Base-by-base conservation (phyloP, 1,284 basidiomycete genomes). In the Fistulina hepatica region DNA sequence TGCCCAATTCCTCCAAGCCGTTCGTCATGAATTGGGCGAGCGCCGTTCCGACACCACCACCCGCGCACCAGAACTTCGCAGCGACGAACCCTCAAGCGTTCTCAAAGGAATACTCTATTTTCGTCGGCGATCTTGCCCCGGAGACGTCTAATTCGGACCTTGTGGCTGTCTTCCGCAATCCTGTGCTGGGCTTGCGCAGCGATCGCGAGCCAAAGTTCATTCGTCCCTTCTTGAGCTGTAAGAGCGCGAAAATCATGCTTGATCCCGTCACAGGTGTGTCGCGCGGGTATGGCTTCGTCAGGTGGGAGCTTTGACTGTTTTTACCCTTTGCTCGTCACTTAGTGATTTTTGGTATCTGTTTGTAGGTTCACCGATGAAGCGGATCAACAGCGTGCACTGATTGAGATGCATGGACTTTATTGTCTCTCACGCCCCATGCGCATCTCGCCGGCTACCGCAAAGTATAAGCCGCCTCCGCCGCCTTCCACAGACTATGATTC, bases 231-330 rank as follows among this genome's bases (percentile, higher is more conserved):
- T 58, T 77, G 31, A 90, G 84, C 53, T 90, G 86, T 59, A 89
- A 88, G 63, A 91, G 85, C 54, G 89, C 89, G 21, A 92, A 92
- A 62, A 90, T 92, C 47, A 91, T 92, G 86, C 63, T 85, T 31
- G 89, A 92, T 57, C 84, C 86, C 6, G 73, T 81, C 24, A 89
- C 86, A 6, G 88, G 88, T 15, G 74, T 89, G n/a, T 89, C 83
- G 28, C 71, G 85, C 48, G 86, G 89, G 5, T 92, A 91, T 56
- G 88, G 88, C 20, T 92, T 92, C 52, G 86, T 92, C 21, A 71
- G 88, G 82, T 78, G 46, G 44, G 70, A 30, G 36, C 36, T 37
- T 33, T 27, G 5, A 36, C 46, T 15, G 45, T 41, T 36, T 43
- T 38, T 20, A 19, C 7, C 13, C 3, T 36, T 25, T n/a, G n/a